Conservation (phyloP, 2,329 filamentous ascomycete genomes). For the Teratosphaeriaceae sp. region DNA sequence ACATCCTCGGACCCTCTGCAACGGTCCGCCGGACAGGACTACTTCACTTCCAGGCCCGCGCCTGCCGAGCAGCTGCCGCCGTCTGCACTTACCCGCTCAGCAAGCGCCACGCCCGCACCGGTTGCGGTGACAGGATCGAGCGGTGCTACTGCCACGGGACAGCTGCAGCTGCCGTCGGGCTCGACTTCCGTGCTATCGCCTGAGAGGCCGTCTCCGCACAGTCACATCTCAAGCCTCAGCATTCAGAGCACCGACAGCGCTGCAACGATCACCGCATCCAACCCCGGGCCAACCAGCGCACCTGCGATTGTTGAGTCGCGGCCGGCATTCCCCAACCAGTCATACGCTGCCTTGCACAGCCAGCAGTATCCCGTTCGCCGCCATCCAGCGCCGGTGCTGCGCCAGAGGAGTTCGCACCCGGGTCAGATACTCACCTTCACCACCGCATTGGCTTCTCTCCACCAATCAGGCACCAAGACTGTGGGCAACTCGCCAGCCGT, state of each 20-base stretch:
- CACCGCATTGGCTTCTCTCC: constrained; percentile 35
- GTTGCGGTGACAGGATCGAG: constrained; percentile 11
- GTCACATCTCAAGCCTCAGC: constrained; percentile 9
- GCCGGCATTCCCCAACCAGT: constrained; percentile 43
- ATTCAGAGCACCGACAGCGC: constrained; percentile 11
- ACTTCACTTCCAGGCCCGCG: constrained; percentile 9
- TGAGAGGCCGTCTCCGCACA: constrained; percentile 11
- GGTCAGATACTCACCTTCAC: constrained; percentile 35
- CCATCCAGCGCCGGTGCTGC: constrained; percentile 31
- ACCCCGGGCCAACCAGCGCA: constrained; percentile 33
- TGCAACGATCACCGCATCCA: constrained; percentile 11
- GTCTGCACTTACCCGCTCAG: constrained; percentile 3
- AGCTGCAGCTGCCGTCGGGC: constrained; percentile 13
- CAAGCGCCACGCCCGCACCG: constrained; percentile 5
- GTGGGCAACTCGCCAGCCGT: constrained; percentile 41
- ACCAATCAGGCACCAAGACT: constrained; percentile 35
- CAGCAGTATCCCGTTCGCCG: constrained; percentile 36
- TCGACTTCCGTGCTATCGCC: constrained; percentile 4
- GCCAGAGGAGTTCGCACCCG: constrained; percentile 38
- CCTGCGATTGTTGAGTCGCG: constrained; percentile 11
- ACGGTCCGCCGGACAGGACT: constrained; percentile 2
- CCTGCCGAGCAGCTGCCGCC: constrained; percentile 1
- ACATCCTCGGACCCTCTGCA: background rate
- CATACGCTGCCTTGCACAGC: constrained; percentile 42
- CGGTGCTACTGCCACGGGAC: constrained; percentile 16